Base-by-base conservation (phyloP, 306 rosid species). In the Pyrus communis region DNA sequence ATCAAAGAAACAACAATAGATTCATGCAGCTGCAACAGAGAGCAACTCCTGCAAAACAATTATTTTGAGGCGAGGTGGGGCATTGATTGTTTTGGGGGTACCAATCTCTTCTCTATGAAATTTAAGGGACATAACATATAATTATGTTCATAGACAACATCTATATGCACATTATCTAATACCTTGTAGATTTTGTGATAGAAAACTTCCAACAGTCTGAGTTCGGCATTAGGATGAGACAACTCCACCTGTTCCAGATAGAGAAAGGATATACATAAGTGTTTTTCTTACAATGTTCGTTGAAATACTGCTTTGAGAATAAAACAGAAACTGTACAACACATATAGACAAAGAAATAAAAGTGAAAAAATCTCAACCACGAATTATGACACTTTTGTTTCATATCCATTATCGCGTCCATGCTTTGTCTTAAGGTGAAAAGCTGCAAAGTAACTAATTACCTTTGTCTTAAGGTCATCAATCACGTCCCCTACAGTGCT, bases 121-220 rank as follows among this genome's bases (percentile, higher is more conserved):
- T 59, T 59, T 23, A 11, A 59, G 64, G 25, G 33, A 28, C 0
- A 22, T 63, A 15, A 63, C 7, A 17, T 13, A 30, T 30, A 63
- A 18, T 8, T 28, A 19, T 13, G 33, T 61, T 61, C 66, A 61
- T 46, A 49, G 27, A 75, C 27, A 31, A 51, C 72, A 63, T 31
- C 22, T 3, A 33, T 4, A 22, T 18, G 52, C 30, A 65, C 31
- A 1, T 9, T 60, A 15, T 21, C 18, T 27, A 74, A 57, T 64
- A 94, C 98, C 97, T 94, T 94, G 77, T 94, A 94, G 65, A 94
- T 94, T 84, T 90, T 94, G 87, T 94, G 98, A 83, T 90, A 90
- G 78, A 94, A 94, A 83, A 92, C 97, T 80, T 94, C 98, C 18
- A 94, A 88, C 79, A 94, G 82, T 82, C 98, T 88, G 74, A 94